A percentile compares a stretch with the other conserved stretches of the same genome.
Conservation (phyloP, 768 basidiomycete genomes). For the Mycena latifolia region DNA sequence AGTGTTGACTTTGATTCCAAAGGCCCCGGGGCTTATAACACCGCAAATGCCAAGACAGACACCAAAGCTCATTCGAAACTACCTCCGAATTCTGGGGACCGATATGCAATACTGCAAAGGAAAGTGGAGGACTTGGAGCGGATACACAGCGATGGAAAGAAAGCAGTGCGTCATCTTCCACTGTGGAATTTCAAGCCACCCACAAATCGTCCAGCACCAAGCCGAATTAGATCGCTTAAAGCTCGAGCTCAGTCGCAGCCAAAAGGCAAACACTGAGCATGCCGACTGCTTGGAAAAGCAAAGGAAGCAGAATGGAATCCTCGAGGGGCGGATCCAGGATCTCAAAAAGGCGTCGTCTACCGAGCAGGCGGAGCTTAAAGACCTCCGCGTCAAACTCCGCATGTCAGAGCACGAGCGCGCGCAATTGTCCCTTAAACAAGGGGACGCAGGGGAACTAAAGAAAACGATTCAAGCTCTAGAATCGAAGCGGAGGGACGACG, state of each 20-base stretch:
- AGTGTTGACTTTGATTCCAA: conserved; percentile 4
- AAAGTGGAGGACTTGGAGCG: conserved; percentile 75
- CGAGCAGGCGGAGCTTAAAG: conserved; percentile 75
- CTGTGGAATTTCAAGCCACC: background rate
- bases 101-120: conserved; percentile 67
- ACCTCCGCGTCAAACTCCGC: conserved; percentile 69
- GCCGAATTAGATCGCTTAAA: conserved; percentile 70
- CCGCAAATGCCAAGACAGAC: conserved; percentile 33
- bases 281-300: conserved; percentile 69
- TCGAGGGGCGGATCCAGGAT: conserved; percentile 73
- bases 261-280: conserved; percentile 62
- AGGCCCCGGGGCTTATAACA: conserved; percentile 52
- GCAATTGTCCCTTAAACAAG: conserved; percentile 64
- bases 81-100: conserved; percentile 51
- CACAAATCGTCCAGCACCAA: conserved; percentile 62
- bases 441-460: conserved; percentile 63
- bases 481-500: conserved; percentile 64
- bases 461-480: conserved; percentile 64
- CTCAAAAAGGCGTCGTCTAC: conserved; percentile 60
- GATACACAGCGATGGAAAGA: conserved; percentile 76
- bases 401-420: conserved; percentile 68
- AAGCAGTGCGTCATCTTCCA: conserved; percentile 57
- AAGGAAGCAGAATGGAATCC: conserved; percentile 69
- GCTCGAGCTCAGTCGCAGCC: conserved; percentile 63
- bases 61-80: conserved; percentile 41